Conservation (phyloP, 2,329 filamentous ascomycete species). For the Talaromyces sp. region DNA sequence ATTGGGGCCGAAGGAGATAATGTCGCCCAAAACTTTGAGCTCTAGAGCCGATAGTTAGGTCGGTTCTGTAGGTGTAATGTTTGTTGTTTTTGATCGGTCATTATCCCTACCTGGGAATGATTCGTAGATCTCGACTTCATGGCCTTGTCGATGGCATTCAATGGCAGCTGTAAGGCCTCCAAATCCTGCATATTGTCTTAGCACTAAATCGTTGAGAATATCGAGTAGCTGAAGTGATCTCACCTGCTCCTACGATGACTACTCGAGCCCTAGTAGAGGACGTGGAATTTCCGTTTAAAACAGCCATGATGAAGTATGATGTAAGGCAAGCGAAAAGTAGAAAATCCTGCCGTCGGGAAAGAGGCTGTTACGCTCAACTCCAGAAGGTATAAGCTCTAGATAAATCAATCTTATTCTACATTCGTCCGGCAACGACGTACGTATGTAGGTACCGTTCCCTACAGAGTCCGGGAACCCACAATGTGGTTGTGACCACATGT, state of each 20-base stretch:
- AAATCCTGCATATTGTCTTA: slow-evolving; percentile 45
- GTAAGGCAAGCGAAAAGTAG: not conserved
- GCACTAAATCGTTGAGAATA: not conserved
- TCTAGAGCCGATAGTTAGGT: slow-evolving; percentile 27
- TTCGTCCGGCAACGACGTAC: not conserved
- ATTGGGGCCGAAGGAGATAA: slow-evolving; percentile 61
- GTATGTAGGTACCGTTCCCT: not conserved
- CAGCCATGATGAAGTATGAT: not conserved
- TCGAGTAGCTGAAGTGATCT: not conserved
- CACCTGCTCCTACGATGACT: slow-evolving; percentile 5
- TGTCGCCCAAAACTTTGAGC: slow-evolving; percentile 59
- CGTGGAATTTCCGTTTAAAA: not conserved
- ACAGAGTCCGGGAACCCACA: not conserved
- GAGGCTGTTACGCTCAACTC: not conserved
- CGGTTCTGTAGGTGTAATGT: not conserved
- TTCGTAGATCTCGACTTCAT: slow-evolving; percentile 57
- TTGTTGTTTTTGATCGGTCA: not conserved
- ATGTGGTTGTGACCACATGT: not conserved
- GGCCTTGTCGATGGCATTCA: slow-evolving; percentile 60
- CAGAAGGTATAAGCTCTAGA: not conserved
- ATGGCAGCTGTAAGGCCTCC: slow-evolving; percentile 61
- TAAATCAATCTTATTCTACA: not conserved
- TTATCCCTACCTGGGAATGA: slow-evolving; percentile 44
- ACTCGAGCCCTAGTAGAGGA: not conserved
- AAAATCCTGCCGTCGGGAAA: not conserved